phyloP scores from a whole-genome alignment of 2,329 filamentous ascomycete species.

The Escovopsis sp. region DNA sequence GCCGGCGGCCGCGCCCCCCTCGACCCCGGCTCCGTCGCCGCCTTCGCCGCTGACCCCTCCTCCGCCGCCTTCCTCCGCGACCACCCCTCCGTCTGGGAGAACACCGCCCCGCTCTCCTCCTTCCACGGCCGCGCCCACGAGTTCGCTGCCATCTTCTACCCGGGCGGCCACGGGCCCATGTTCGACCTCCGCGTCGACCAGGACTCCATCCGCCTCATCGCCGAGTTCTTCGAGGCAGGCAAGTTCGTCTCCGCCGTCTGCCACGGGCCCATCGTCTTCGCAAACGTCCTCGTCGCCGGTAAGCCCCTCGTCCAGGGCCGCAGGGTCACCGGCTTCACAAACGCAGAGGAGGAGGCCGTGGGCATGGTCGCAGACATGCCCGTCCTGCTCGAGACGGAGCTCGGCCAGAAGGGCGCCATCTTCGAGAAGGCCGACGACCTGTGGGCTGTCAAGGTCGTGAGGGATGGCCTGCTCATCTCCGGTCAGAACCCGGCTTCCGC shows the following conservation, averaged over 20 bases:
- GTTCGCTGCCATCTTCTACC: slow-evolving; percentile 48
- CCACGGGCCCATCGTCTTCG: slow-evolving; percentile 51
- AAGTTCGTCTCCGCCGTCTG: slow-evolving; percentile 55
- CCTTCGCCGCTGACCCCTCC: slow-evolving; percentile 37
- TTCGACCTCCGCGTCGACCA: slow-evolving; percentile 47
- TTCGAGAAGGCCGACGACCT: slow-evolving; percentile 41
- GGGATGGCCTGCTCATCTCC: slow-evolving; percentile 38
- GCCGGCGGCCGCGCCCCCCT: slow-evolving; percentile 47
- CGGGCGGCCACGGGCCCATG: slow-evolving; percentile 49
- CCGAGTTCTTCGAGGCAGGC: slow-evolving; percentile 44
- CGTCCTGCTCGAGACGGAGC: slow-evolving; percentile 41
- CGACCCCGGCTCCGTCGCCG: slow-evolving; percentile 42
- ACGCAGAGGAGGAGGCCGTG: slow-evolving; percentile 38
- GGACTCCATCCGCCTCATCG: slow-evolving; percentile 43
- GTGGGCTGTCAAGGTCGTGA: slow-evolving; percentile 34
- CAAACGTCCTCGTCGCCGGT: slow-evolving; percentile 40
- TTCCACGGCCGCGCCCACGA: slow-evolving; percentile 42
- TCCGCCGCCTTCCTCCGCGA: slow-evolving; percentile 39
- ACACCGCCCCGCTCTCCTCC: slow-evolving; percentile 42
- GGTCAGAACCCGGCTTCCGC: slow-evolving; percentile 44
- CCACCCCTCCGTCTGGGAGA: slow-evolving; percentile 46
- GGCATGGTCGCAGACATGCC: slow-evolving; percentile 39
- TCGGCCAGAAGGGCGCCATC: slow-evolving; percentile 36
- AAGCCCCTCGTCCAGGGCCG: slow-evolving; percentile 39
- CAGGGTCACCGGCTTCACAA: slow-evolving; percentile 46